Evolutionary conservation across 305 asterid species (phyloP), one percentile per base, ranked within the genome.

Genomic region (Fraxinus ornus): DNA sequence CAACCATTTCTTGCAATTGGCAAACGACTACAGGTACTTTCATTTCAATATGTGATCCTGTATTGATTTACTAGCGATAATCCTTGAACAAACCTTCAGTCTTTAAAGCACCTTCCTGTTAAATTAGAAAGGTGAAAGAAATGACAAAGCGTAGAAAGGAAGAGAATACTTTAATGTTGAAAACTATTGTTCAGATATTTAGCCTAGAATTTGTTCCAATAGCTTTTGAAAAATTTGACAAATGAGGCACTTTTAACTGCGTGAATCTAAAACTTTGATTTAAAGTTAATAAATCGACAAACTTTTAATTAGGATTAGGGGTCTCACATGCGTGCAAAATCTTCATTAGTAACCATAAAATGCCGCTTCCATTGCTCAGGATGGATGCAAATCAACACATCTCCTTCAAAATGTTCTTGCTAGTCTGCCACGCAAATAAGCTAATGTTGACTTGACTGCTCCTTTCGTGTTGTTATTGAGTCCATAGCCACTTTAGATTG

Each of bases 1-100:
- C 99, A 94, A 87, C 99, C 99, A 41, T 95, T 95, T 91, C 88
- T 89, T 86, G 97, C 97, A 80, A 93, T 93, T 86, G 97, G 95
- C 75, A 93, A 92, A 86, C 85, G 86, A 68, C 87, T 92, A 75
- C 97, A 92, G 97, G 97, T 90, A 89, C 72, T 28, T 81, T 80
- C 39, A 66, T 80, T 85, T 84, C 52, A 86, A 33, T 68, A 12
- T 68, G 13, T 15, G 3, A 68, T 21, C 39, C 36, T 30, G 37
- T 30, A 70, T 24, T 66, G 36, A 66, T 70, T 49, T 70, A 70
- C 76, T 70, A 30, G 41, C 76, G 4, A 70, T 15, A 15, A 30
- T 70, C n/a, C 76, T 70, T 70, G 76, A 70, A 70, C 41, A 70
- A 12, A 70, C 41, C 76, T 70, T 70, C 41, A 70, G 76, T 30